Percentiles rank a stretch among this genome's conserved stretches.
These are phyloP conservation scores for Xylaria sp. DNA, from an alignment of 2,329 filamentous ascomycete species.

Conservation along the genomic window DNA sequence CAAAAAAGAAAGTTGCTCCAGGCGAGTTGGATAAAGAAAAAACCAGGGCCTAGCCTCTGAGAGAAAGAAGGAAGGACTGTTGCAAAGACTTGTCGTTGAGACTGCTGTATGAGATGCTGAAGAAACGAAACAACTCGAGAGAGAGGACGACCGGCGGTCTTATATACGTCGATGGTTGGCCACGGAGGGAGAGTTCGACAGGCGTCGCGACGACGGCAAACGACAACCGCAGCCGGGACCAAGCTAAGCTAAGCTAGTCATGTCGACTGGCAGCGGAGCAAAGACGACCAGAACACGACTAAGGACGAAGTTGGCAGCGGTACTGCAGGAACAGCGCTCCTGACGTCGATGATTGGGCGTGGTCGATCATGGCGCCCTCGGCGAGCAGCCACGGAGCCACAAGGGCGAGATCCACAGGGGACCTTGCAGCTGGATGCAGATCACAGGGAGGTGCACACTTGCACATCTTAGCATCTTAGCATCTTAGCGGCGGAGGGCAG, in stretches of 20 bases:
- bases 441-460: slow-evolving; percentile 34
- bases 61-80: slow-evolving; percentile 53
- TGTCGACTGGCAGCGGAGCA: slow-evolving; percentile 44
- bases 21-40: slow-evolving; percentile 51
- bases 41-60: slow-evolving; percentile 52
- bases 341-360: slow-evolving; percentile 52
- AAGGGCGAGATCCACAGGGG: slow-evolving; percentile 39
- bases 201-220: slow-evolving; percentile 21
- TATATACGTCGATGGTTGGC: slow-evolving; percentile 40
- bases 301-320: slow-evolving; percentile 20
- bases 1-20: slow-evolving; percentile 56
- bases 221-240: slow-evolving; percentile 2
- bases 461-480: not conserved
- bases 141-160: slow-evolving; percentile 46
- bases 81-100: slow-evolving; percentile 46
- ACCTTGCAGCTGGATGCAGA: slow-evolving; percentile 43
- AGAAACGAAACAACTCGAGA: slow-evolving; percentile 53
- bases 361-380: slow-evolving; percentile 49
- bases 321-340: slow-evolving; percentile 52
- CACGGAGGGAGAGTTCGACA: slow-evolving; percentile 36
- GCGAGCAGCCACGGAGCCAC: slow-evolving; percentile 21
- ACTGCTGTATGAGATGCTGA: slow-evolving; percentile 45
- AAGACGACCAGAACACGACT: slow-evolving; percentile 36
- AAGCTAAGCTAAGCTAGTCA: slow-evolving; percentile 36
- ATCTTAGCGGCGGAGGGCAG: slow-evolving; percentile 33